These are phyloP conservation scores for Prorocentrum cordatum DNA, from an alignment of 169 alveolate species.

Conservation along the genomic window DNA sequence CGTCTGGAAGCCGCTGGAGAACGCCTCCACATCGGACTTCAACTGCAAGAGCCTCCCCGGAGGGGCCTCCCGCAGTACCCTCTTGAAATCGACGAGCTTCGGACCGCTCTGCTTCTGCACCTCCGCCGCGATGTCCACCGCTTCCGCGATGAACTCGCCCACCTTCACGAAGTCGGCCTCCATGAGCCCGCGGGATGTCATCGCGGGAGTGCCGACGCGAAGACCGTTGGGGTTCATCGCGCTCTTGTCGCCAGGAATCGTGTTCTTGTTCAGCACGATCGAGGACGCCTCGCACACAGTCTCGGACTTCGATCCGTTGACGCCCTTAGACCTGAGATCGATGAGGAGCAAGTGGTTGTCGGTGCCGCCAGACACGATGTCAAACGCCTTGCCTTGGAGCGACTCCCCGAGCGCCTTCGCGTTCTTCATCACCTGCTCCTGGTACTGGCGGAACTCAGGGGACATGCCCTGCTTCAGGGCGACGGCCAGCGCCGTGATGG, in stretches of 20 bases:
- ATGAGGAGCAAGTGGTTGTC: slow-evolving; percentile 87
- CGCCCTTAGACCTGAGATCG: slow-evolving; percentile 77
- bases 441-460: slow-evolving; percentile 68
- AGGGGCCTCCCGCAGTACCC: slow-evolving; percentile 17
- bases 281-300: slow-evolving; percentile 21
- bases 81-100: slow-evolving; percentile 60
- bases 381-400: slow-evolving; percentile 20
- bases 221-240: slow-evolving; percentile 72
- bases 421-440: slow-evolving; percentile 30
- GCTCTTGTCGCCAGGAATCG: slow-evolving; percentile 67
- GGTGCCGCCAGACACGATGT: slow-evolving; percentile 80
- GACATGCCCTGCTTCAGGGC: slow-evolving; percentile 35
- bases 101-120: slow-evolving; percentile 56
- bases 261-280: slow-evolving; percentile 63
- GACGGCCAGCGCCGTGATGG: slow-evolving; percentile 83
- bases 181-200: slow-evolving; percentile 86
- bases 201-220: slow-evolving; percentile 88
- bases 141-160: slow-evolving; percentile 73
- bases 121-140: slow-evolving; percentile 67
- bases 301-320: slow-evolving; percentile 32
- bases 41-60: too few species aligned
- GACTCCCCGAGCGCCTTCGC: slow-evolving; percentile 48
- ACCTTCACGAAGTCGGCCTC: slow-evolving; percentile 77
- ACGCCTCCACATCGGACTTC: too few species aligned
- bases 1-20: too few species aligned